Conservation (phyloP, 148 eudicot species). For the Rhododendron molle region DNA sequence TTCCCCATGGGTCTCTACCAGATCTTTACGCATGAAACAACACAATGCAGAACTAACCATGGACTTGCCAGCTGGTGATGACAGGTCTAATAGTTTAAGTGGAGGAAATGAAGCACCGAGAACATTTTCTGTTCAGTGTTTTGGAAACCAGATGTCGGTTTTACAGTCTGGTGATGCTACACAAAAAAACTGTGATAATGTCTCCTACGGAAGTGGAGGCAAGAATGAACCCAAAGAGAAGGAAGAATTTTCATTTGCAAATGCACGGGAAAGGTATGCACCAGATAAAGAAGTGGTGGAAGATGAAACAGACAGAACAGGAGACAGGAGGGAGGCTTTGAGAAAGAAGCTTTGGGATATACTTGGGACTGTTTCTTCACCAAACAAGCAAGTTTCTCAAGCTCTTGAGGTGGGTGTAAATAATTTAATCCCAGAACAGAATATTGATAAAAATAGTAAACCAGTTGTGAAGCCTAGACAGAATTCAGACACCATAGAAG, state of each 20-base stretch:
- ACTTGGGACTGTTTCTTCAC: constrained; percentile 56
- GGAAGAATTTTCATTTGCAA: constrained; percentile 26
- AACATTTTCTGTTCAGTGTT: constrained; percentile 14
- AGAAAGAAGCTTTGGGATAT: constrained; percentile 74
- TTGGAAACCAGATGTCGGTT: constrained; percentile 20
- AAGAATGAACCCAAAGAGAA: constrained; percentile 22
- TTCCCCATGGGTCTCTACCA: constrained; percentile 41
- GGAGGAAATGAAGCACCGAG: constrained; percentile 16
- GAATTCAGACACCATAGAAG: constrained; percentile 75
- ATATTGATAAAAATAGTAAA: constrained; percentile 21
- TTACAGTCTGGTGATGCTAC: constrained; percentile 23
- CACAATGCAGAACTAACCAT: constrained; percentile 23
- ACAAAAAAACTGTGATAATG: constrained; percentile 21
- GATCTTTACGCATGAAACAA: constrained; percentile 14
- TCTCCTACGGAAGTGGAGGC: constrained; percentile 16
- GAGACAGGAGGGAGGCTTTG: constrained; percentile 37
- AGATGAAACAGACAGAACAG: constrained; percentile 31
- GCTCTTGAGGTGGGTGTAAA: constrained; percentile 25
- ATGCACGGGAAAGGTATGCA: constrained; percentile 23
- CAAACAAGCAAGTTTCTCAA: constrained; percentile 33
- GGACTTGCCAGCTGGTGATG: constrained; percentile 16
- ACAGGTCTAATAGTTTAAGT: constrained; percentile 11
- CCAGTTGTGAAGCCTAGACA: constrained; percentile 31
- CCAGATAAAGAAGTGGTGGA: constrained; percentile 25
- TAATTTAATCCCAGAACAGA: constrained; percentile 24